Base-by-base conservation (phyloP, 495 filamentous ascomycete genomes). In the Hypoxylon rickii region DNA sequence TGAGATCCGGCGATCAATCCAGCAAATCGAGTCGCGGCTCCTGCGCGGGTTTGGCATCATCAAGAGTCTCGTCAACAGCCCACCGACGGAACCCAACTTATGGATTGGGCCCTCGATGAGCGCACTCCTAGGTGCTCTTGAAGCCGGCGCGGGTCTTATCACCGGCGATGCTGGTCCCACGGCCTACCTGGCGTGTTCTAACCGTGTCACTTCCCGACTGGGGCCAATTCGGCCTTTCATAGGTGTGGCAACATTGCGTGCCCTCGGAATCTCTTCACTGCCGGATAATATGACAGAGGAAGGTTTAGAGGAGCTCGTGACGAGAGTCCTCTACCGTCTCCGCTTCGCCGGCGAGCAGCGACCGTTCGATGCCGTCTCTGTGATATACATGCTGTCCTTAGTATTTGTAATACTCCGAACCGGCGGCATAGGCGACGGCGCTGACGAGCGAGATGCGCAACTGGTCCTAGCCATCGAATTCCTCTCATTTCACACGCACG, bases 321-420 rank as follows among this genome's bases (percentile, higher is more conserved):
- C 93, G 13, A 83, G 94, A 69, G 83, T 97, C 6, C 77, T 98
- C 11, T 97, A 97, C 69, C 86, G 92, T 24, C 72, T 98, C 38
- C 87, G 92, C 15, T 95, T 96, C 66, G 80, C 90, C 46, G 89
- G 89, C 10, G 94, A 96, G 66, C 94, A 97, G 67, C 83, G 91
- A 2, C 90, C 92, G 2, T 90, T 97, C 54, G 95, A 97, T 65
- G 77, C 80, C 2, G 83, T 92, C 3, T 90, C 93, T 1, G 75
- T 97, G 16, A 88, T 86, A 43, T 98, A 97, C 62, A 81, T 94
- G 24, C 78, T 97, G 5, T 90, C 95, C 0, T 76, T 98, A 32
- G 70, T 96, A 6, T 84, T 91, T 45, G 58, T 87, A 11, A 78
- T 97, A 31, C 77, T 98, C 32, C 76, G 78, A 51, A 84, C 86